These are phyloP conservation scores for Chrysosporium queenslandicum DNA, from an alignment of 2,329 filamentous ascomycete species.

Conservation along the genomic window DNA sequence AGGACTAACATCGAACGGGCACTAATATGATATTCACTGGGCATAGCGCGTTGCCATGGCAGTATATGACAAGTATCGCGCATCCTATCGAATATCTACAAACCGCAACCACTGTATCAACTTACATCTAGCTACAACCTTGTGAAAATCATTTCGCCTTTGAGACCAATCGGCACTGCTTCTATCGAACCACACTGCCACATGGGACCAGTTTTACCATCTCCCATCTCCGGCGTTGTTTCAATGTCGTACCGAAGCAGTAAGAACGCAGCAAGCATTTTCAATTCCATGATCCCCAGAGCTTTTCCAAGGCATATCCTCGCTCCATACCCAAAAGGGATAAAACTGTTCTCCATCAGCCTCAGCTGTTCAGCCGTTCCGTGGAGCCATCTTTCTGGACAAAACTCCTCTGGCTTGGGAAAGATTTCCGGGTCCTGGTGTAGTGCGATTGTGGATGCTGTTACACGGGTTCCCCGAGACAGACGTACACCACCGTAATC, in stretches of 20 bases:
- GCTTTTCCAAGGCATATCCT: constrained; percentile 31
- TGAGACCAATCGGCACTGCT: constrained; percentile 1
- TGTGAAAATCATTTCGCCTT: constrained; percentile 6
- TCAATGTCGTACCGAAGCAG: constrained; percentile 1
- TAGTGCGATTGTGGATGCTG: constrained; percentile 5
- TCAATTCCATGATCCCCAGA: constrained; percentile 9
- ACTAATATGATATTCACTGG: too few species aligned
- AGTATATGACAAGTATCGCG: too few species aligned
- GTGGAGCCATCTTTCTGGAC: constrained; percentile 36
- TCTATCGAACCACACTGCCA: constrained; percentile 9
- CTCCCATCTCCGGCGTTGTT: constrained; percentile 3
- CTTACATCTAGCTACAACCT: neutral
- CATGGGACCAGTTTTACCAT: constrained; percentile 1
- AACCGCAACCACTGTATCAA: too few species aligned
- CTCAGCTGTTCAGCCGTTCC: constrained; percentile 14
- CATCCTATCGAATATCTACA: too few species aligned
- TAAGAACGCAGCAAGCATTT: constrained; percentile 1
- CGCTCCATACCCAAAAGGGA: constrained; percentile 39
- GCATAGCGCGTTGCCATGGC: too few species aligned
- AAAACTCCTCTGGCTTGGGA: constrained; percentile 27
- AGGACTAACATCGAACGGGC: too few species aligned
- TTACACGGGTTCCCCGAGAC: constrained; percentile 2
- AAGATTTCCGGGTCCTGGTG: constrained; percentile 23
- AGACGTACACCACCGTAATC: constrained; percentile 1
- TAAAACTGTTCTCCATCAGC: constrained; percentile 29